Conservation (phyloP, 805 yeast species). For the Cyberlindnera euphorbiae region DNA sequence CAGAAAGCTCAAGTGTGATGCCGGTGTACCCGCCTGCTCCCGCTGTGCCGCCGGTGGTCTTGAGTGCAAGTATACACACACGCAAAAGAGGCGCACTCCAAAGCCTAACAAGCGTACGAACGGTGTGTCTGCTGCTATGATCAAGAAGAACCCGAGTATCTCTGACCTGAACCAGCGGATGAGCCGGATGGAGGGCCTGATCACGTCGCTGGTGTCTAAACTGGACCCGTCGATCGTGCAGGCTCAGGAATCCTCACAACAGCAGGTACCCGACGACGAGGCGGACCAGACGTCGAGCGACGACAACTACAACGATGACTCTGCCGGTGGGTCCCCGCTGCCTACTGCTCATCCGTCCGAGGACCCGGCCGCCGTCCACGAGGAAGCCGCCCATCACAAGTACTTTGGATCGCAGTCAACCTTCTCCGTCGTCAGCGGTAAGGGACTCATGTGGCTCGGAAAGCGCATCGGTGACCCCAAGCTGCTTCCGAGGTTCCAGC, state of each 20-base stretch:
- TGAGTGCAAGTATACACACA: slow-evolving; percentile 14
- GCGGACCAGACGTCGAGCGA: slow-evolving; percentile 2
- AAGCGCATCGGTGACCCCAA: slow-evolving; percentile 18
- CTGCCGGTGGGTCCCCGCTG: background rate
- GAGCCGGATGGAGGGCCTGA: slow-evolving; percentile 30
- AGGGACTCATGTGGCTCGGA: slow-evolving; percentile 38
- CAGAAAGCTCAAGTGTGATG: slow-evolving; percentile 79
- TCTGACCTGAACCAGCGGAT: slow-evolving; percentile 27
- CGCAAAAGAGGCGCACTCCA: slow-evolving; percentile 8
- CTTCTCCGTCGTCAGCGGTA: slow-evolving; percentile 36
- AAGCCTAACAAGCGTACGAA: background rate
- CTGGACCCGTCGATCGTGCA: slow-evolving; percentile 13
- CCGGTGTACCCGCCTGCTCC: slow-evolving; percentile 63
- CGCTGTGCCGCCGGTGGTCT: slow-evolving; percentile 77
- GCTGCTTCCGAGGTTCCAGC: slow-evolving; percentile 21
- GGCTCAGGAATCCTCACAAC: background rate
- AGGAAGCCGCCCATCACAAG: slow-evolving; percentile 5
- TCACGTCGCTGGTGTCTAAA: slow-evolving; percentile 25
- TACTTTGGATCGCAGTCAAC: slow-evolving; percentile 24
- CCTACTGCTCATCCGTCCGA: background rate
- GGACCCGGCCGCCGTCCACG: background rate
- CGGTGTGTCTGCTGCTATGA: background rate
- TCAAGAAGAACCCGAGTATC: background rate
- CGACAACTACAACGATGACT: background rate
- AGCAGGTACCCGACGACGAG: background rate